phyloP scores from a whole-genome alignment of 2,329 filamentous ascomycete species.

The Capronia americana region DNA sequence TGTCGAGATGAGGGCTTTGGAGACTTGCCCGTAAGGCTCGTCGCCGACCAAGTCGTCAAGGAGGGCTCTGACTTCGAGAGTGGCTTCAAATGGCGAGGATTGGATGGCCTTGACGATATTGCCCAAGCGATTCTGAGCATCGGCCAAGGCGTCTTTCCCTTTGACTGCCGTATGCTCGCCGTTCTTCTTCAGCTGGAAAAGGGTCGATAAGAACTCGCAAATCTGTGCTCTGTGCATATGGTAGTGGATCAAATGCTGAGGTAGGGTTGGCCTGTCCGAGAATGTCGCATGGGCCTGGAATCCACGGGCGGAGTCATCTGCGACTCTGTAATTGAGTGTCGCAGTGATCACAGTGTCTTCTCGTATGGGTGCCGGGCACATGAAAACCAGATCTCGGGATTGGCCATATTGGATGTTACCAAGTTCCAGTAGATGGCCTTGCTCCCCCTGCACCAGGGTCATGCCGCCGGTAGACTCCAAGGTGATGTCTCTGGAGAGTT shows the following conservation, averaged over 20 bases:
- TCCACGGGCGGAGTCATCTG: constrained; percentile 18
- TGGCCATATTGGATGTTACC: constrained; percentile 68
- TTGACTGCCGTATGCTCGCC: constrained; percentile 47
- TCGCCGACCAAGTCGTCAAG: constrained; percentile 57
- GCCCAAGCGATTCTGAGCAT: constrained; percentile 17
- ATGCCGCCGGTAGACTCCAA: constrained; percentile 9
- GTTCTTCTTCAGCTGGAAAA: constrained; percentile 50
- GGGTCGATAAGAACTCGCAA: constrained; percentile 57
- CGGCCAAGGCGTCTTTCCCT: background rate
- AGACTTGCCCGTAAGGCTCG: constrained; percentile 44
- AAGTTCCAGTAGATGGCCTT: constrained; percentile 32
- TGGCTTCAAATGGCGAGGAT: constrained; percentile 14
- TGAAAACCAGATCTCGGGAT: constrained; percentile 62
- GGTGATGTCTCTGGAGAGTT: background rate
- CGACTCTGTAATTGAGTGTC: constrained; percentile 35
- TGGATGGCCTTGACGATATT: constrained; percentile 17
- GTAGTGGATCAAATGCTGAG: constrained; percentile 49
- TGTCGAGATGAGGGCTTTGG: constrained; percentile 28
- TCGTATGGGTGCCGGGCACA: constrained; percentile 24
- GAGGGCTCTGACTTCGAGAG: constrained; percentile 43
- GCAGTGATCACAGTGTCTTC: constrained; percentile 42
- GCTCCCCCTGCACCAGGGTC: background rate
- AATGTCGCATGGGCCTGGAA: constrained; percentile 9
- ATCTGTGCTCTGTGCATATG: constrained; percentile 60
- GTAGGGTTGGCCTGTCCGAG: constrained; percentile 18